Base-by-base conservation (phyloP, 2,329 filamentous ascomycete species). In the Geosmithia putterillii region DNA sequence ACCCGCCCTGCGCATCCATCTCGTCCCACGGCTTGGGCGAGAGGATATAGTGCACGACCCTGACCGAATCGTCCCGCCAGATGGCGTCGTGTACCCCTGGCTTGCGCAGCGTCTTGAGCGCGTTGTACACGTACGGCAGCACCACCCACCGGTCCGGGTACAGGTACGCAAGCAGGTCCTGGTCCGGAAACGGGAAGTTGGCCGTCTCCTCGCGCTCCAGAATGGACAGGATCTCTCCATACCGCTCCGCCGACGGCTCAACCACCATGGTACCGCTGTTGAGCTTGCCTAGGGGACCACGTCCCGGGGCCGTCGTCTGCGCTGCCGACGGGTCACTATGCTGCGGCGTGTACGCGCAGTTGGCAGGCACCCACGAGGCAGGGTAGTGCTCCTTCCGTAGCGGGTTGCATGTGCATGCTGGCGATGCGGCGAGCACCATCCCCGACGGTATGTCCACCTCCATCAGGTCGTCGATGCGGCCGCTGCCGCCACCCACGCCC, bases 381-480 rank as follows among this genome's bases (percentile, higher is more conserved):
- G 87, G 87, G 61, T 94, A 94, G 63, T 94, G 85, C 23, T 75
- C 56, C 60, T 86, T 87, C 52, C 76, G 50, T 88, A 65, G 19
- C n/a, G 87, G 86, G 63, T 94, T 94, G 66, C 87, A 94, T 17
- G 87, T 79, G 62, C 87, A 94, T 5, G 87, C 87, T 62, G 90
- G 86, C 49, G 79, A 79, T 4, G 86, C 86, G 1, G 86, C 87
- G 61, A 94, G 90, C 28, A 94, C 83, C 38, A 74, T 71, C 38
- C 70, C 18, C 19, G 37, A 49, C 19, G 56, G 60, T 2, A 94
- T 74, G 47, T 76, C 66, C 41, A 94, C 53, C n/a, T 86, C 78
- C 86, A 94, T 94, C 51, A 94, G 67, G 65, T 94, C 87, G 59
- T 94, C 88, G 85, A 95, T 94, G 62, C 94, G 94, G 6, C 28